phyloP scores from a whole-genome alignment of 441 rosid species.

The Eruca vesicaria region DNA sequence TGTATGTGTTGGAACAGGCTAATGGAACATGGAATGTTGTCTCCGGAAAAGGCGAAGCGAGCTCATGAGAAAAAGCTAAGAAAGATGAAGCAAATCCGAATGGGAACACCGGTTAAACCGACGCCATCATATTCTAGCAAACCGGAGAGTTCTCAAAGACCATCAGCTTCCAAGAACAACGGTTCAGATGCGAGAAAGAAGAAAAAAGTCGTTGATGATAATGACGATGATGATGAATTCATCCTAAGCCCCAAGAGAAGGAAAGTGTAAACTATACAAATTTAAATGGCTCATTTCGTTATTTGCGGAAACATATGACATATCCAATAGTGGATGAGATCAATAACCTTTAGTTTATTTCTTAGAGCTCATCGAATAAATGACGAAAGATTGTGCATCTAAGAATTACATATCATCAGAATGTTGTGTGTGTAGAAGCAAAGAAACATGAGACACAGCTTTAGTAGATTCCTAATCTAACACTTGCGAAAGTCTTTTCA shows the following conservation, averaged over 20 bases:
- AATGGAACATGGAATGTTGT: slow-evolving; percentile 93
- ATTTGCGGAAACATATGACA: background rate
- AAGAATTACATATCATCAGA: background rate
- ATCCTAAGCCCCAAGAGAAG: slow-evolving; percentile 66
- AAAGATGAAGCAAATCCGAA: slow-evolving; percentile 69
- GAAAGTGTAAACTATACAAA: slow-evolving; percentile 49
- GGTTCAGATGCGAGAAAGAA: slow-evolving; percentile 51
- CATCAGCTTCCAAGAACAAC: slow-evolving; percentile 55
- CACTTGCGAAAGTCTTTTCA: background rate
- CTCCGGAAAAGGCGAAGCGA: slow-evolving; percentile 71
- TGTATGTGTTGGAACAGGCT: slow-evolving; percentile 47
- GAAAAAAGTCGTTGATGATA: slow-evolving; percentile 50
- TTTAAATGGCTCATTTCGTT: background rate
- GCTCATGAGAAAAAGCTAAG: slow-evolving; percentile 85
- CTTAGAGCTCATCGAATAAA: background rate
- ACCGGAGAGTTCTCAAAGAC: slow-evolving; percentile 69
- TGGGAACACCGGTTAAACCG: slow-evolving; percentile 65
- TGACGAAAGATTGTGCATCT: background rate
- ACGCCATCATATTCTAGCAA: slow-evolving; percentile 42
- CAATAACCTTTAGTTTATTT: background rate
- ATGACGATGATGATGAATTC: slow-evolving; percentile 53
- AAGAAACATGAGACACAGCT: background rate
- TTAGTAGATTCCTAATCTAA: background rate
- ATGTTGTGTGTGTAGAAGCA: slow-evolving; percentile 3
- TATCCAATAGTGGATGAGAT: background rate